A percentile compares a stretch with the other conserved stretches of the same genome.
phyloP scores from a whole-genome alignment of 176 grass and related monocot genomes.

The Carex cristatella region DNA sequence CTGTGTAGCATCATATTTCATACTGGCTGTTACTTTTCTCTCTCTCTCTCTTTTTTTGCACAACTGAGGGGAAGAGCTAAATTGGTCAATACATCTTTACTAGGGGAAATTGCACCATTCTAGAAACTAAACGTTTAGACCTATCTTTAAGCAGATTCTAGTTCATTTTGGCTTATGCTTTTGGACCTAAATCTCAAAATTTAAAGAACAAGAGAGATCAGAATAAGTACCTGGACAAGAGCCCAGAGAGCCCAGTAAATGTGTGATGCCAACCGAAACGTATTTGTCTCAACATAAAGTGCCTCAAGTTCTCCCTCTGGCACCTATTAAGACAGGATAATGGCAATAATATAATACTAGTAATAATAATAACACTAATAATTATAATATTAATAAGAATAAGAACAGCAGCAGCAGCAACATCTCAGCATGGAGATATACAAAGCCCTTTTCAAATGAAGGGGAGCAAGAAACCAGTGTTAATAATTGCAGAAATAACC shows the following conservation, averaged over 20 bases:
- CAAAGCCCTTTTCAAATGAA: neutral
- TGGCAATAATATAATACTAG: neutral
- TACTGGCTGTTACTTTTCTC: neutral
- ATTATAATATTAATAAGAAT: neutral
- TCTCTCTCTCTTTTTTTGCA: neutral
- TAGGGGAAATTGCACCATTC: neutral
- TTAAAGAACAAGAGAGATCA: neutral
- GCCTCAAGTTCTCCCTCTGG: conserved; percentile 50
- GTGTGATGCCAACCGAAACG: conserved; percentile 78
- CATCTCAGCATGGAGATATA: neutral
- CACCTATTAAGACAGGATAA: conserved; percentile 30
- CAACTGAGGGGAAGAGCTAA: neutral
- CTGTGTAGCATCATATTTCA: neutral
- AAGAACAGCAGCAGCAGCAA: no score
- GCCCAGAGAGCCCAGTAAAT: conserved; percentile 93
- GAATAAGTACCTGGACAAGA: conserved; percentile 66
- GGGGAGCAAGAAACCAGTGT: neutral
- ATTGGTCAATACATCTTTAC: neutral
- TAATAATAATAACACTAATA: no score
- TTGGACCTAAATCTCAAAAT: neutral
- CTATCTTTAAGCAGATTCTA: neutral
- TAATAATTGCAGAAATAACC: neutral
- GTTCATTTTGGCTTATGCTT: neutral
- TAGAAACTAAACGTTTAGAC: neutral
- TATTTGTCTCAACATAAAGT: conserved; percentile 86